Percentiles rank a stretch among this genome's conserved stretches.
Conservation (phyloP, 495 filamentous ascomycete genomes). For the Peziza echinospora region DNA sequence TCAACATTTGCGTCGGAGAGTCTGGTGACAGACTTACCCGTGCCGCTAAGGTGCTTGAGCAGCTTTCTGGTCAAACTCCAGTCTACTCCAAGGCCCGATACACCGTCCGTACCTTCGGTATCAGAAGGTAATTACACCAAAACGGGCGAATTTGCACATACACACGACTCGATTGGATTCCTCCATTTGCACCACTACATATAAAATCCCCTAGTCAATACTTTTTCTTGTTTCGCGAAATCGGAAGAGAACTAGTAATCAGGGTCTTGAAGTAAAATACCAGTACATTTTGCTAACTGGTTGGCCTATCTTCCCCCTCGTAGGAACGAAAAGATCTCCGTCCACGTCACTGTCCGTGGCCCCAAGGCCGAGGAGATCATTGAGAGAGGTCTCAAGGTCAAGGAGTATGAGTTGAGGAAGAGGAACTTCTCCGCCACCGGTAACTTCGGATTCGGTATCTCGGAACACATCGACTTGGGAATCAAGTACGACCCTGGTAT, state of each 20-base stretch:
- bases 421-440: slow-evolving; percentile 98
- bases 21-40: slow-evolving; percentile 99
- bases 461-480: slow-evolving; percentile 98
- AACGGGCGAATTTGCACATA: neutral
- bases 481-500: slow-evolving; percentile 99
- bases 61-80: slow-evolving; percentile 97
- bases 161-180: too few relatives aligned
- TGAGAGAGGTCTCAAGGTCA: slow-evolving; percentile 99
- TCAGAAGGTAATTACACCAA: slow-evolving; percentile 32
- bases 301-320: neutral
- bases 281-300: neutral
- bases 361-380: slow-evolving; percentile 99
- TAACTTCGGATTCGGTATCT: slow-evolving; percentile 99
- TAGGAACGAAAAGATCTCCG: slow-evolving; percentile 99
- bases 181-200: too few relatives aligned
- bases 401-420: slow-evolving; percentile 99
- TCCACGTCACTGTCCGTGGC: slow-evolving; percentile 98
- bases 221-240: neutral
- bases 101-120: slow-evolving; percentile 99
- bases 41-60: slow-evolving; percentile 99
- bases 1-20: slow-evolving; percentile 99
- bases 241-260: neutral
- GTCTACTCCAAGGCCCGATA: slow-evolving; percentile 98
- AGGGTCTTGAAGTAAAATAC: neutral
- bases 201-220: too few relatives aligned